A percentile compares a stretch with the other conserved stretches of the same genome.
Conservation (phyloP, 2,329 filamentous ascomycete genomes). For the Aspergillus arachidicola region DNA sequence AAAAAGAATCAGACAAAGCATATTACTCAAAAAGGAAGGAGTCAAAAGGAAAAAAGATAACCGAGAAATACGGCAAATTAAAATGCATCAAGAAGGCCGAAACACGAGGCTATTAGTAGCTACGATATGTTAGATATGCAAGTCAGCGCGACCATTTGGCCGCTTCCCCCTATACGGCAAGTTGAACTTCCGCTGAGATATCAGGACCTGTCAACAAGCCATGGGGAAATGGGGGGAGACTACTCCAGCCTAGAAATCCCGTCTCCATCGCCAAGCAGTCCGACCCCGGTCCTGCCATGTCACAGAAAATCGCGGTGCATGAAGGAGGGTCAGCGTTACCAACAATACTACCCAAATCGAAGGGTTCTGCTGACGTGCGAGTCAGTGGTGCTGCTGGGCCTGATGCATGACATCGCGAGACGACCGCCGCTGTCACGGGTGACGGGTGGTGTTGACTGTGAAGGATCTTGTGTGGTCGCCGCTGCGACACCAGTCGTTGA, state of each 20-base stretch:
- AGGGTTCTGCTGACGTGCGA: constrained; percentile 20
- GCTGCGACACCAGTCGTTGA: constrained; percentile 19
- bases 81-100: constrained; percentile 3
- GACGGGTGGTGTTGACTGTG: constrained; percentile 18
- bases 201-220: constrained; percentile 20
- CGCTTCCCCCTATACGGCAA: constrained; percentile 17
- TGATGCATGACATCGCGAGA: constrained; percentile 17
- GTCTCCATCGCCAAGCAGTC: constrained; percentile 23
- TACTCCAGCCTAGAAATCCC: constrained; percentile 24
- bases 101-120: constrained; percentile 5
- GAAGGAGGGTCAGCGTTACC: constrained; percentile 31
- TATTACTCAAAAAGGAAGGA: constrained; percentile 1
- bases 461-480: constrained; percentile 16
- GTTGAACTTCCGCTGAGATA: constrained; percentile 22
- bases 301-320: constrained; percentile 31
- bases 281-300: constrained; percentile 24
- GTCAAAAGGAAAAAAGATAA: constrained; percentile 1
- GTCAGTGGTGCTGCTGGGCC: constrained; percentile 18
- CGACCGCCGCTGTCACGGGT: constrained; percentile 10
- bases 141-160: constrained; percentile 9
- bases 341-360: constrained; percentile 29
- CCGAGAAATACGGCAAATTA: constrained; percentile 5
- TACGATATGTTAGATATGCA: constrained; percentile 14
- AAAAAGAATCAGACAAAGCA: not conserved
- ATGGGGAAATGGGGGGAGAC: constrained; percentile 17